phyloP scores from a whole-genome alignment of 495 filamentous ascomycete genomes.

The Tuber brumale region DNA sequence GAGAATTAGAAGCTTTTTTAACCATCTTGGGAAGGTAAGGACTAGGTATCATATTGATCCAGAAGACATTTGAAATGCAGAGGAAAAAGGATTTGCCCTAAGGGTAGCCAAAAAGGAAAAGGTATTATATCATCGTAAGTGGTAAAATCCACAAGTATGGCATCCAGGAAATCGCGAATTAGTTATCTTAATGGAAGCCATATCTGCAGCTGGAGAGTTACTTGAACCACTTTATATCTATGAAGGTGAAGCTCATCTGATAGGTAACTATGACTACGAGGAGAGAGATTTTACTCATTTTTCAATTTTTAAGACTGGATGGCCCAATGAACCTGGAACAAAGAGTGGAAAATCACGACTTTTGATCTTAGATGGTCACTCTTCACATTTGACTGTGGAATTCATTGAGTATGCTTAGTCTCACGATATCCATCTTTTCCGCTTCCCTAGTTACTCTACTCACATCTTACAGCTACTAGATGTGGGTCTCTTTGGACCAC shows the following conservation, averaged over 20 bases:
- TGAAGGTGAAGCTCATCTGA: conserved; percentile 11
- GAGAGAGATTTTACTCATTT: conserved; percentile 15
- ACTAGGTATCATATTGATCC: not conserved
- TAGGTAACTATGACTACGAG: conserved; percentile 16
- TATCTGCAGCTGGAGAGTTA: not conserved
- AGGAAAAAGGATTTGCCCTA: conserved; percentile 15
- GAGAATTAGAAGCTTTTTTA: not conserved
- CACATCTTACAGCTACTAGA: no score
- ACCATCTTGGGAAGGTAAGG: not conserved
- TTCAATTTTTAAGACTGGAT: conserved; percentile 7
- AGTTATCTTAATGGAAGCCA: conserved; percentile 11
- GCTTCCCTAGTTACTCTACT: no score
- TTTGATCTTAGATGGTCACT: no score
- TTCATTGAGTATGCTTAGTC: no score
- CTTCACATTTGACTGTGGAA: no score
- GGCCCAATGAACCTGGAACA: conserved; percentile 21
- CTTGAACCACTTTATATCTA: conserved; percentile 11
- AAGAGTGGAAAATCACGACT: no score
- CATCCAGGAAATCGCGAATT: conserved; percentile 21
- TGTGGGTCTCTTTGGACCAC: no score
- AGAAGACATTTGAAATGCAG: conserved; percentile 6
- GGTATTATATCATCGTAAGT: not conserved
- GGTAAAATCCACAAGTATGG: not conserved
- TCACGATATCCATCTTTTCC: no score
- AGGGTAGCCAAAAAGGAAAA: conserved; percentile 5